phyloP scores from a whole-genome alignment of 176 grass and related monocot species.

The Areca catechu region DNA sequence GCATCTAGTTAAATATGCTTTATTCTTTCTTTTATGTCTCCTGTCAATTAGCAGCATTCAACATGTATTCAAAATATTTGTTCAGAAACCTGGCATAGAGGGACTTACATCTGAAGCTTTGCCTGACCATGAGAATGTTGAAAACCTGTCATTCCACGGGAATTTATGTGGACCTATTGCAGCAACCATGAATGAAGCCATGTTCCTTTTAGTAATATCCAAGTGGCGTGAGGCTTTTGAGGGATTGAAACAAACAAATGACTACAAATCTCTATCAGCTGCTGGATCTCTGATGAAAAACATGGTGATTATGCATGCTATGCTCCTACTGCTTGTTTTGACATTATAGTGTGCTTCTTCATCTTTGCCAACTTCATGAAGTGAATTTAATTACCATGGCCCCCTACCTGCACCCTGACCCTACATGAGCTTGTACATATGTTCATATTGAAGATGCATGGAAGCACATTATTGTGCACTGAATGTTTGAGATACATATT shows the following conservation, averaged over 20 bases:
- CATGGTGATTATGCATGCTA: conserved; percentile 46
- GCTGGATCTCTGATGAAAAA: conserved; percentile 77
- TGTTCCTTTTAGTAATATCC: conserved; percentile 78
- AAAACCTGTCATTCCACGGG: conserved; percentile 38
- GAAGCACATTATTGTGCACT: too few relatives aligned
- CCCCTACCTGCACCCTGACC: too few relatives aligned
- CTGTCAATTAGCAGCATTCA: too few relatives aligned
- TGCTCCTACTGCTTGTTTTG: not conserved
- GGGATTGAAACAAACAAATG: conserved; percentile 57
- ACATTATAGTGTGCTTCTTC: not conserved
- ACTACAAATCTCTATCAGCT: conserved; percentile 83
- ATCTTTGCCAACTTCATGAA: not conserved
- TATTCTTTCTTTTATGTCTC: too few relatives aligned
- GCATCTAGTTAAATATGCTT: too few relatives aligned
- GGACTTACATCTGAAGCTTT: conserved; percentile 32
- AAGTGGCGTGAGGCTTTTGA: conserved; percentile 87
- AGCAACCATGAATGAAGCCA: conserved; percentile 75
- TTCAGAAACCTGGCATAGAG: conserved; percentile 41
- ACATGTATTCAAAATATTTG: conserved; percentile 12
- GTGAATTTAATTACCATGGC: not conserved
- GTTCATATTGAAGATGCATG: too few relatives aligned
- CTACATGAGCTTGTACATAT: too few relatives aligned
- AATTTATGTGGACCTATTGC: conserved; percentile 90
- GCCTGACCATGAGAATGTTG: conserved; percentile 22
- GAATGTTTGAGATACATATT: too few relatives aligned